Evolutionary conservation across 129 eudicot species (phyloP), one percentile per base, ranked within the genome.

Genomic region (Scalesia atractyloides): DNA sequence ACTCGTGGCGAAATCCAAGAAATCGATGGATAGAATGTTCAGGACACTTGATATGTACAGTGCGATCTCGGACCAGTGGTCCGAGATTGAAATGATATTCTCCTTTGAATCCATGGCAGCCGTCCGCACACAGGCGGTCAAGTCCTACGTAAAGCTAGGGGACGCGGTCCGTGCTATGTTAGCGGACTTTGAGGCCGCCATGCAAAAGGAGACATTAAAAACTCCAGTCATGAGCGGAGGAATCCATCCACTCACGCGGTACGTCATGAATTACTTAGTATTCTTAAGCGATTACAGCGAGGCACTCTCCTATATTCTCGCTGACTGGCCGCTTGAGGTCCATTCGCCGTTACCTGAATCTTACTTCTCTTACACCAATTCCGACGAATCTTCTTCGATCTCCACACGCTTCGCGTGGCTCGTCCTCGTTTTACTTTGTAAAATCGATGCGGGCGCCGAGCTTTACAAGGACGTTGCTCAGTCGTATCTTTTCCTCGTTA

Each of bases 261-360:
- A 95, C 83, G 99, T 88, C 12, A 95, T 95, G 97, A 90, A 86
- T 58, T 95, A 80, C 70, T 57, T 95, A 10, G 85, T 87, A n/a
- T 84, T 86, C 72, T 69, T 95, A 63, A 75, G 73, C 7, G 91
- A 88, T 67, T 91, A 90, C 78, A 77, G 77, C 69, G 79, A 81
- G 1, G 62, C 90, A 1, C 19, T 95, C 22, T 67, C 86, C 1
- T 93, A 90, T 16, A 86, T 91, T 2, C 39, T 91, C 2, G 94
- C 86, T 1, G 97, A 94, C 36, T 83, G 75, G 76, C 87, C 94
- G 5, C 70, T 75, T 39, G 51, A 57, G 1, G 58, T 70, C 0
- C 82, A 82, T 1, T 60, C 96, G 3, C 86, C 96, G 5, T 59
- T 95, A 72, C 96, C 99, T 33, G 90, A 88, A 60, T 76, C 89